Base-by-base conservation (phyloP, 2,329 filamentous ascomycete species). In the Diaporthe sp. region DNA sequence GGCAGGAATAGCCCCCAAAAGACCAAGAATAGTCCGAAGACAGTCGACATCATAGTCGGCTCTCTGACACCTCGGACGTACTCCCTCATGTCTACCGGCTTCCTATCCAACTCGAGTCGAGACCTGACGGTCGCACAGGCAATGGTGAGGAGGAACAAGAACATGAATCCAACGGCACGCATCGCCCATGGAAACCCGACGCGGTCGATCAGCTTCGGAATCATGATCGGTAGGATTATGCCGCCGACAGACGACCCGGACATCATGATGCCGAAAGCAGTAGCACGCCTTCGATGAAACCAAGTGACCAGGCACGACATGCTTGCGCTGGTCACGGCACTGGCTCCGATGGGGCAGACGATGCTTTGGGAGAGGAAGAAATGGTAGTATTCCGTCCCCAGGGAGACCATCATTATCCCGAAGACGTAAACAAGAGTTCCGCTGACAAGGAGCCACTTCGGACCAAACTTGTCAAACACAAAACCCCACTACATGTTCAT, bases 391-490 rank as follows among this genome's bases (percentile, higher is more conserved):
- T 85, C 73, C 0, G 77, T 83, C n/a, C 80, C 79, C 10, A 93
- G 81, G 10, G 86, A 89, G 0, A 89, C 86, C 90, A 93, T 92
- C 90, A 93, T 92, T 7, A 93, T 80, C 2, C 90, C 88, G 73
- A 93, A 89, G 22, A 93, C 87, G 73, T 92, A 89, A 47, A 91
- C 80, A 71, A 92, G 82, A 0, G 86, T 87, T 22, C 91, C 91
- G 17, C 81, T 80, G 1, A 90, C 47, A 1, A 92, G 80, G 0
- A 94, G 83, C 63, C 84, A 87, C 39, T 88, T 87, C 0, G 92
- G 91, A 0, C 93, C 93, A 74, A 91, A 89, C 74, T 85, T 89
- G 79, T 94, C 93, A 20, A 68, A 78, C 89, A 93, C 0, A 92
- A 75, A 44, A 86, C 88, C 2, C 77, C 77, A 53, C 71, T 74